Percentiles rank a stretch among this genome's conserved stretches.
Conservation (phyloP, 768 basidiomycete genomes). For the Chiua virens region DNA sequence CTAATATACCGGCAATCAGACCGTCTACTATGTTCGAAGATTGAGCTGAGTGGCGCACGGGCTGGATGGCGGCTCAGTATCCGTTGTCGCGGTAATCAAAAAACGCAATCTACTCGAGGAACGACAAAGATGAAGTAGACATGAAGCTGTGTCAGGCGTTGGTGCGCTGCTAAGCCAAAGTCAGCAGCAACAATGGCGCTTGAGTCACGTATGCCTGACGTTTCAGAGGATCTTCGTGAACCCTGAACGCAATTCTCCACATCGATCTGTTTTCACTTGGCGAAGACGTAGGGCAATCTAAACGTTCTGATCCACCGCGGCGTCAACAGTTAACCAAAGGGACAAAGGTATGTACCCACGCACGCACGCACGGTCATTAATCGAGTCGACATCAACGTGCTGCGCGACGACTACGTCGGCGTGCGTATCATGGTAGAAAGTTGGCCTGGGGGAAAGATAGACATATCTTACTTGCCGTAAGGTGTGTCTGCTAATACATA, state of each 20-base stretch:
- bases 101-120: too few relatives aligned
- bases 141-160: too few relatives aligned
- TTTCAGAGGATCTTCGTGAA: slow-evolving; percentile 37
- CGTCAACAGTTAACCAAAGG: background rate
- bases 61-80: too few relatives aligned
- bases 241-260: slow-evolving; percentile 47
- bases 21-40: too few relatives aligned
- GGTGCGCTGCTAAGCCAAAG: too few relatives aligned
- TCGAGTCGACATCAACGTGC: slow-evolving; percentile 86
- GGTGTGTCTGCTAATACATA: slow-evolving; percentile 97
- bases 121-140: too few relatives aligned
- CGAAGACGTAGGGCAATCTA: slow-evolving; percentile 89
- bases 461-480: slow-evolving; percentile 74
- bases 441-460: slow-evolving; percentile 4
- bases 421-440: background rate
- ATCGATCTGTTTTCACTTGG: slow-evolving; percentile 67
- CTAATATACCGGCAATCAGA: too few relatives aligned
- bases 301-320: slow-evolving; percentile 60
- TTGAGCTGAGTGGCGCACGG: too few relatives aligned
- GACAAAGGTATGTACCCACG: slow-evolving; percentile 61
- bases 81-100: too few relatives aligned
- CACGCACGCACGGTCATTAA: slow-evolving; percentile 95
- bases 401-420: slow-evolving; percentile 66
- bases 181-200: too few relatives aligned
- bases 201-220: too few relatives aligned